Conservation (phyloP, 2,329 filamentous ascomycete genomes). For the Myotisia sp. region DNA sequence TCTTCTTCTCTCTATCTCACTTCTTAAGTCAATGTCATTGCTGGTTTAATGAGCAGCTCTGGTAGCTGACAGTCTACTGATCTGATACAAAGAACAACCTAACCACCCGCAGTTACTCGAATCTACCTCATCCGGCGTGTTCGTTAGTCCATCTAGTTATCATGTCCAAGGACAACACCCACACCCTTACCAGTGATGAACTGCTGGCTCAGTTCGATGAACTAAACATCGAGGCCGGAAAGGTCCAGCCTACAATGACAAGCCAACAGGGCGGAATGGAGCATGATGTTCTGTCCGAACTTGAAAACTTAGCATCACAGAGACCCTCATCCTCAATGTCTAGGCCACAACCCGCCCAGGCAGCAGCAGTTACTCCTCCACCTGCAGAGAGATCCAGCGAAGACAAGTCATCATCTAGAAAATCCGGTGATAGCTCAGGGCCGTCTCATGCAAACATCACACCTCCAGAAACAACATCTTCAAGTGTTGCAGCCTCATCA, state of each 20-base stretch:
- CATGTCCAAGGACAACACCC: constrained; percentile 17
- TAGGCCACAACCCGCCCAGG: constrained; percentile 23
- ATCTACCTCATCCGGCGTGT: too few species aligned
- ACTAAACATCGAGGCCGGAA: constrained; percentile 25
- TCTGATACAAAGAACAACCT: too few species aligned
- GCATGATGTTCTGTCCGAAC: constrained; percentile 72
- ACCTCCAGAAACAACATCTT: constrained; percentile 36
- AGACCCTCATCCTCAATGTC: constrained; percentile 45
- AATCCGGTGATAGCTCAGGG: constrained; percentile 63
- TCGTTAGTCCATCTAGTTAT: too few species aligned
- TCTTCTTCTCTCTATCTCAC: too few species aligned
- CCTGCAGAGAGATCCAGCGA: constrained; percentile 45
- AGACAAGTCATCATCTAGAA: constrained; percentile 48
- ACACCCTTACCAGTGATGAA: constrained; percentile 32
- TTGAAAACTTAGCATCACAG: constrained; percentile 64
- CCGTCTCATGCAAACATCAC: constrained; percentile 60
- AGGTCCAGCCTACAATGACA: constrained; percentile 10
- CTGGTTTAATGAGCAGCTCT: too few species aligned
- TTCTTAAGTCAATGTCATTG: too few species aligned
- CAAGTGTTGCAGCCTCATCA: constrained; percentile 35
- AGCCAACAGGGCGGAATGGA: constrained; percentile 25
- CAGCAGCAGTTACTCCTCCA: constrained; percentile 20
- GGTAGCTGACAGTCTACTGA: too few species aligned
- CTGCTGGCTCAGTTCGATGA: constrained; percentile 38
- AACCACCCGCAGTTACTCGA: not conserved